Evolutionary conservation across 768 basidiomycete genomes (phyloP), one percentile per base, ranked within the genome.

Genomic region (Tulasnella sp.): DNA sequence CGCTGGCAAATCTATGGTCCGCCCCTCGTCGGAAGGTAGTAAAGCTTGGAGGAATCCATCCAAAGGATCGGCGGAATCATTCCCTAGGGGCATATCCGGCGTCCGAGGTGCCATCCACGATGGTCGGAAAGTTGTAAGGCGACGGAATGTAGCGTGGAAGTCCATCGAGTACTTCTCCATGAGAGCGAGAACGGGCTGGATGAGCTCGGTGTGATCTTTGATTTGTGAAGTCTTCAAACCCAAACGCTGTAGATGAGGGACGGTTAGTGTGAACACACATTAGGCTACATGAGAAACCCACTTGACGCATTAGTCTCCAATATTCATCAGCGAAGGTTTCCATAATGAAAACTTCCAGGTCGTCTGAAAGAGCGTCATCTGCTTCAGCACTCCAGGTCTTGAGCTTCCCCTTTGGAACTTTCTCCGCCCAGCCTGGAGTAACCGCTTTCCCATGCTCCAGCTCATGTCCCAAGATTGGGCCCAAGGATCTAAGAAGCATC

Each of bases 391-490:
- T 83, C 90, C 92, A 94, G 29, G 83, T 83, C 8, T 84, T 81
- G 42, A 91, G 75, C 73, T 86, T 84, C 22, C 88, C 88, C 12
- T 83, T 75, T 3, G 84, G 79, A 0, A 77, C 84, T 17, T 81
- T 81, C 9, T 85, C 81, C 0, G 88, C 88, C 92, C 93, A 97
- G 0, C 87, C 90, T 22, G 80, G 76, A 5, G n/a, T 3, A 2
- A 74, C 77, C 29, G 86, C 86, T 68, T 83, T 84, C 16, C 86
- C 86, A 2, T 82, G 75, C 37, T 86, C 85, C 19, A 82, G 77
- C 77, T 99, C 96, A 7, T 89, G 90, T 2, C 95, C 95, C 62
- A 98, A 89, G 64, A 99, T 81, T 3, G 94, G 94, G 0, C 91
- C 85, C 19, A 97, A 87, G 0, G 94, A 84, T 68, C 85, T 83